A percentile compares a stretch with the other conserved stretches of the same genome.
Conservation (phyloP, 495 filamentous ascomycete genomes). For the Niebla homalea region DNA sequence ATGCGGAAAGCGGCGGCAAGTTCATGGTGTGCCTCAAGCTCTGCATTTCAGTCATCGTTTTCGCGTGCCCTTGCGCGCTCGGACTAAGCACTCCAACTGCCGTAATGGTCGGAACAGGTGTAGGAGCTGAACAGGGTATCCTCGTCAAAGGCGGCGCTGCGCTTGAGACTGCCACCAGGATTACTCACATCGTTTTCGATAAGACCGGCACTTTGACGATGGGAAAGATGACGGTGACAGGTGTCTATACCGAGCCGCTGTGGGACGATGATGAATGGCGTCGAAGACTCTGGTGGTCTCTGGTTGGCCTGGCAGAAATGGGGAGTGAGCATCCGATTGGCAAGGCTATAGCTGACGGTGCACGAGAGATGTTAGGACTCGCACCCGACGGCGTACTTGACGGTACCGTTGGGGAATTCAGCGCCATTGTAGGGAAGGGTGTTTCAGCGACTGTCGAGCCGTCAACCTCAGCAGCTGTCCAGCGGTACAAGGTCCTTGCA, state of each 20-base stretch:
- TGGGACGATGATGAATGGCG: conserved; percentile 61
- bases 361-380: conserved; percentile 60
- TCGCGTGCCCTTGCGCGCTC: conserved; percentile 92
- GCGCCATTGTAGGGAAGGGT: conserved; percentile 71
- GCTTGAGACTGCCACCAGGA: conserved; percentile 80
- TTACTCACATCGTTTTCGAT: conserved; percentile 93
- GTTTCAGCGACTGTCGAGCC: conserved; percentile 75
- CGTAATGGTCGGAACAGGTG: conserved; percentile 96
- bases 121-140: conserved; percentile 94
- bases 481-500: conserved; percentile 63
- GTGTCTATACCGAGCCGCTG: conserved; percentile 45
- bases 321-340: conserved; percentile 92
- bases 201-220: conserved; percentile 95
- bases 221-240: conserved; percentile 84
- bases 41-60: conserved; percentile 97
- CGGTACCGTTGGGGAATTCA: conserved; percentile 73
- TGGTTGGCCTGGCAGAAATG: conserved; percentile 86
- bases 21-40: conserved; percentile 96
- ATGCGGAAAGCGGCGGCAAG: conserved; percentile 66
- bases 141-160: conserved; percentile 92
- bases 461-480: conserved; percentile 45
- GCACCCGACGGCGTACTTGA: conserved; percentile 61
- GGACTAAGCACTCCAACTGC: conserved; percentile 91
- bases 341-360: conserved; percentile 61
- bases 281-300: conserved; percentile 77